Base-by-base conservation (phyloP, 2,329 filamentous ascomycete species). In the Catunica adiposa region DNA sequence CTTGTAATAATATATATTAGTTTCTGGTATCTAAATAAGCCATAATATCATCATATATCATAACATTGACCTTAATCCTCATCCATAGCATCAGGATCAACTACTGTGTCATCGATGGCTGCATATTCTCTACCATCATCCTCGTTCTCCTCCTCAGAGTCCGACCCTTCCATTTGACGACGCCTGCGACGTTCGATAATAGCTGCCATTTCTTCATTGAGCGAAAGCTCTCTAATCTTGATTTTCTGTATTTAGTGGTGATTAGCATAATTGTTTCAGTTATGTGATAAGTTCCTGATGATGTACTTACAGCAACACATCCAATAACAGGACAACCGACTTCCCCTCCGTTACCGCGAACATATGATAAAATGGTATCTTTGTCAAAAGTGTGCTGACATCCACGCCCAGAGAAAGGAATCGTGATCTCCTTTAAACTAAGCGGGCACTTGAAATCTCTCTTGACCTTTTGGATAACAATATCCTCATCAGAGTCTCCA, bases 311-410 rank as follows among this genome's bases (percentile, higher is more conserved):
- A 69, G 76, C 69, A 51, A 71, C 69, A 29, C 56, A 58, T 44
- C 54, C 17, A 2, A 60, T 56, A 17, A 54, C 51, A 1, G 55
- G 51, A 22, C 56, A 58, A 23, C 51, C 17, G 5, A 59, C 58
- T 31, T 56, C 20, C 11, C 56, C 29, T 3, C 84, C 83, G 1
- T 75, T 68, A 57, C 80, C 74, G 0, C 84, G 64, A 71, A 82
- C 46, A 59, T 70, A 71, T n/a, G 79, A 74, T 23, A 77, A 57
- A 40, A 89, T 82, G 0, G 79, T 78, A 1, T 65, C 63, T 65
- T 78, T 82, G 63, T 89, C 83, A 64, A 86, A 89, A 0, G 77
- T 81, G 65, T 89, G 85, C 56, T 77, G 80, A 70, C 85, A 89
- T 60, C 78, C 77, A 14, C 64, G 69, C 62, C 78, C 85, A 56